A percentile compares a stretch with the other conserved stretches of the same genome.
These are phyloP conservation scores for Candida frijolesensis DNA, from an alignment of 1,139 yeast species.

Conservation along the genomic window DNA sequence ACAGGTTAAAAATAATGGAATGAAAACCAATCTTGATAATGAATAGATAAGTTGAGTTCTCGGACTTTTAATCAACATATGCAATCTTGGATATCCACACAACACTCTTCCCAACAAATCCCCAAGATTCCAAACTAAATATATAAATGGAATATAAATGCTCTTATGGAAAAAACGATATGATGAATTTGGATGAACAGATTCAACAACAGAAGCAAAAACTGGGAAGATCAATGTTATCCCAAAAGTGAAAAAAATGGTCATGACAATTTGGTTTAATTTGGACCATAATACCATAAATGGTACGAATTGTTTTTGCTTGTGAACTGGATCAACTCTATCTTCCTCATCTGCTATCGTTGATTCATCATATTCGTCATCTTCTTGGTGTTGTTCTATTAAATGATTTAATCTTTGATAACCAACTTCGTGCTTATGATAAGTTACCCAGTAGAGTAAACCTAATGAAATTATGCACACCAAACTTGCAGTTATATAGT, in stretches of 20 bases:
- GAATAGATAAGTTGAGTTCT: conserved; percentile 52
- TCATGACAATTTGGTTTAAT: conserved; percentile 60
- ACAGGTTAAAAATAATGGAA: conserved; percentile 71
- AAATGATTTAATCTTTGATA: conserved; percentile 22
- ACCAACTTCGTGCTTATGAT: conserved; percentile 24
- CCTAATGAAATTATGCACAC: conserved; percentile 55
- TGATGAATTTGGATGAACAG: conserved; percentile 41
- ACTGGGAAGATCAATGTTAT: conserved; percentile 85
- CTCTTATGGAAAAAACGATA: conserved; percentile 42
- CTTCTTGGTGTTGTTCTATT: conserved; percentile 13
- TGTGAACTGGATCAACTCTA: conserved; percentile 16
- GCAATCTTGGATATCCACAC: conserved; percentile 55
- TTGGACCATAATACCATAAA: conserved; percentile 56
- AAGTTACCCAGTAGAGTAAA: conserved; percentile 35
- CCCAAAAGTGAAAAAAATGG: conserved; percentile 77
- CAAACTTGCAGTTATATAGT: conserved; percentile 70
- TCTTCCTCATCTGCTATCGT: conserved; percentile 14
- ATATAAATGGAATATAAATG: conserved; percentile 74
- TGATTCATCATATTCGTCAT: conserved; percentile 6
- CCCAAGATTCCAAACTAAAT: conserved; percentile 84
- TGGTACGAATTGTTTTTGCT: conserved; percentile 41
- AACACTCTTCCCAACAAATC: conserved; percentile 77
- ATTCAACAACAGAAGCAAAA: conserved; percentile 73
- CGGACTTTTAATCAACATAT: conserved; percentile 42
- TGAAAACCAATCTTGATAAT: conserved; percentile 51